These are phyloP conservation scores for Phytophthora meadii DNA, from an alignment of 352 stramenopile species.

Conservation along the genomic window DNA sequence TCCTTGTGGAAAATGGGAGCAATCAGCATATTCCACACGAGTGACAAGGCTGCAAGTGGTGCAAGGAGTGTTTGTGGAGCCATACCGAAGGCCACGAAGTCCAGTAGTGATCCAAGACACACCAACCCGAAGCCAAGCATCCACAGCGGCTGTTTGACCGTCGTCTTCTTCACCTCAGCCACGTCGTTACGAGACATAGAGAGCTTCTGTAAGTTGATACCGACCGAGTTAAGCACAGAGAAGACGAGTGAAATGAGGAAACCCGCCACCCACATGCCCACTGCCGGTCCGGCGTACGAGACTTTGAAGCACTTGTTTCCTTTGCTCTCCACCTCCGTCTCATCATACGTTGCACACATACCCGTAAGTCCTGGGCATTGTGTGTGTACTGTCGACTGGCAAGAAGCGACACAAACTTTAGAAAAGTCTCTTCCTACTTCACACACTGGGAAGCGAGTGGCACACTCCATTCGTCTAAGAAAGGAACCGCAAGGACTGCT, in stretches of 20 bases:
- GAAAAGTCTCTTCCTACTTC: slow-evolving; percentile 80
- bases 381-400: slow-evolving; percentile 61
- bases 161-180: slow-evolving; percentile 72
- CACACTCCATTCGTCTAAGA: slow-evolving; percentile 70
- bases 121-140: slow-evolving; percentile 89
- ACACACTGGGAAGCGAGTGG: slow-evolving; percentile 80
- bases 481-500: slow-evolving; percentile 68
- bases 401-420: slow-evolving; percentile 70
- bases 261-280: slow-evolving; percentile 88
- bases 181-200: slow-evolving; percentile 82
- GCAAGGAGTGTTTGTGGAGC: slow-evolving; percentile 91
- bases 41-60: slow-evolving; percentile 86
- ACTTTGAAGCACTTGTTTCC: slow-evolving; percentile 85
- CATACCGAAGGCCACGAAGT: slow-evolving; percentile 94
- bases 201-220: slow-evolving; percentile 93
- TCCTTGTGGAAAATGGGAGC: slow-evolving; percentile 91
- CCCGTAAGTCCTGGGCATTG: slow-evolving; percentile 67
- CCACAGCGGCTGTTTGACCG: slow-evolving; percentile 89
- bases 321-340: slow-evolving; percentile 62
- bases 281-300: slow-evolving; percentile 65
- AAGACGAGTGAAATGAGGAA: slow-evolving; percentile 91
- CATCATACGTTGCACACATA: slow-evolving; percentile 57
- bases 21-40: slow-evolving; percentile 94
- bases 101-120: slow-evolving; percentile 82
- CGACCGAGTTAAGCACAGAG: slow-evolving; percentile 89